phyloP scores from a whole-genome alignment of 1,284 basidiomycete species.

The Boletellus deceptivus region DNA sequence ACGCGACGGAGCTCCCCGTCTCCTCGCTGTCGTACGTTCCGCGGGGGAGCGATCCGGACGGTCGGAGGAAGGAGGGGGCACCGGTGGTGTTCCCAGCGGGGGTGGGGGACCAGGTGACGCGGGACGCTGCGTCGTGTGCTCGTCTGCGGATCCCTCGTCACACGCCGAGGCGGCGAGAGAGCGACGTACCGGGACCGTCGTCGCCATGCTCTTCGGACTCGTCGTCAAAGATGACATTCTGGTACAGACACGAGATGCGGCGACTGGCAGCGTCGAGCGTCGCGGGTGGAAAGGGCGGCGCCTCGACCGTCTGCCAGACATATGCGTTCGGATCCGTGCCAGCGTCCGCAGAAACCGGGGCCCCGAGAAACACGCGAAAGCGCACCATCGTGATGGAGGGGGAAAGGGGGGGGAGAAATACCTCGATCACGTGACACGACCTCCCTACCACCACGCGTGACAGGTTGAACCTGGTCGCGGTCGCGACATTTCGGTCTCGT shows the following conservation, averaged over 20 bases:
- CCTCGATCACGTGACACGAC: conserved; percentile 28
- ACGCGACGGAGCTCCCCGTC: conserved; percentile 41
- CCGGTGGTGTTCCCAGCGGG: conserved; percentile 22
- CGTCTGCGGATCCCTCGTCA: conserved; percentile 7
- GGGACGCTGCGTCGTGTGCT: conserved; percentile 18
- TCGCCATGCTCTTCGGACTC: conserved; percentile 22
- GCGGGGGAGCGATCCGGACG: conserved; percentile 29
- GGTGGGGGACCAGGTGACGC: conserved; percentile 55
- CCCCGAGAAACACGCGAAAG: conserved; percentile 48
- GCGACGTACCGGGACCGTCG: conserved; percentile 17
- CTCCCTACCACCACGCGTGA: conserved; percentile 20
- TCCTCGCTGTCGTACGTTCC: conserved; percentile 48
- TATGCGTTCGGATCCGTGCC: conserved; percentile 27
- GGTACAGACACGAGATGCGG: conserved; percentile 62
- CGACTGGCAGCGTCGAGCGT: conserved; percentile 60
- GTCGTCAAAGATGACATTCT: conserved; percentile 62
- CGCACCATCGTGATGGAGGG: background rate
- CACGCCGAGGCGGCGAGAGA: conserved; percentile 1
- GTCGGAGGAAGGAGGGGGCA: conserved; percentile 32
- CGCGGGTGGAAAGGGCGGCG: conserved; percentile 39
- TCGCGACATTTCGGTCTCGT: conserved; percentile 23
- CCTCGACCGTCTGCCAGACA: conserved; percentile 41
- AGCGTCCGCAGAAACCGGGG: conserved; percentile 37
- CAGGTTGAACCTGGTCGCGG: conserved; percentile 23
- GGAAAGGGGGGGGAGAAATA: background rate